Evolutionary conservation across 129 eudicot species (phyloP), one percentile per base, ranked within the genome.

Genomic region (Dittrichia graveolens): DNA sequence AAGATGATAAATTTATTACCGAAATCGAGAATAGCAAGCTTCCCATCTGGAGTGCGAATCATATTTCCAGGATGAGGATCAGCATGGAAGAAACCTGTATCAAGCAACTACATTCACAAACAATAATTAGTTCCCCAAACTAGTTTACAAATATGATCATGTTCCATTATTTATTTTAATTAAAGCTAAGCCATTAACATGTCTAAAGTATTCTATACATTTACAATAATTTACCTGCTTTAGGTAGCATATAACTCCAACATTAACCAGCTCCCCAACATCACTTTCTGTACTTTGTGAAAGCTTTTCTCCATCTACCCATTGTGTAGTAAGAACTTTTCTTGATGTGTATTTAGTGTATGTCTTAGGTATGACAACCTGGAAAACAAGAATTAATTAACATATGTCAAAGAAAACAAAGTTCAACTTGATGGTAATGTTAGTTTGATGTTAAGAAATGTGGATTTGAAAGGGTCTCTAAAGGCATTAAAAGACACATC

Each of bases 31-130:
- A 95, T 88, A 24, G 97, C 96, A 76, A 95, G 85, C 78, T 91
- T 95, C 76, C 99, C 99, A 79, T 95, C 99, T 74, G 99, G 99
- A 40, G 99, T 95, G 41, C 99, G 97, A 53, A 95, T 91, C 89
- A 95, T 74, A 67, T 95, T 95, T 72, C 99, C 99, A 39, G 99
- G 99, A 81, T 95, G 99, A 57, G 99, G 99, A 79, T 95, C 99
- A 73, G 99, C 99, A 86, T 95, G 99, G 79, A 95, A 95, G 78
- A 95, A 95, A 53, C 99, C 99, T 53, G 99, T 95, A 78, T 95
- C 99, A 66, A 95, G 99, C 61, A 95, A 84, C 99, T 95, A 81
- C 78, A 83, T 63, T 72, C 54, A 49, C 68, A 79, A 71, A 76
- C 24, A 37, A 44, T 52, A 82, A 43, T 45, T 63, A 76, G 64